phyloP scores from a whole-genome alignment of 1,284 basidiomycete species.

The Moesziomyces sp. region DNA sequence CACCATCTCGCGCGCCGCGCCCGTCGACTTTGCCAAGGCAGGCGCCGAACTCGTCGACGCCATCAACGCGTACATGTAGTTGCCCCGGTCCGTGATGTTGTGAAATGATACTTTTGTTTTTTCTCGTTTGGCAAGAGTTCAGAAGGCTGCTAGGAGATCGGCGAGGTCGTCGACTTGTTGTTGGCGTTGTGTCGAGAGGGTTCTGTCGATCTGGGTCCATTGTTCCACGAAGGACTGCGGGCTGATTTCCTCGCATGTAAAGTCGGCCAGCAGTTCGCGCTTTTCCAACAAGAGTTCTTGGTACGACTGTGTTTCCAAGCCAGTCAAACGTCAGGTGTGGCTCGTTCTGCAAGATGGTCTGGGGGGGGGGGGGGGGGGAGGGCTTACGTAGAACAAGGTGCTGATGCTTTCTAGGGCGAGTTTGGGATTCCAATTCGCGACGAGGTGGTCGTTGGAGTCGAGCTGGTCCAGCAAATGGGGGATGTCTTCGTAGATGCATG shows the following conservation, averaged over 20 bases:
- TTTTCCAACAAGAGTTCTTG: conserved; percentile 58
- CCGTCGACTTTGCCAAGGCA: conserved; percentile 60
- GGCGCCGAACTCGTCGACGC: conserved; percentile 59
- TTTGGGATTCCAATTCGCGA: conserved; percentile 53
- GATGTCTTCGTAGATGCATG: conserved; percentile 26
- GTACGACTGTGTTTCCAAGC: conserved; percentile 44
- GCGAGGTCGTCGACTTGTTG: conserved; percentile 64
- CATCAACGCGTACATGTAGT: conserved; percentile 53
- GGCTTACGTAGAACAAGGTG: conserved; percentile 60
- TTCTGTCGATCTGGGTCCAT: conserved; percentile 49
- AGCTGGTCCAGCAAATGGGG: conserved; percentile 53
- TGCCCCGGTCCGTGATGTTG: background rate
- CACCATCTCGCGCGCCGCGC: conserved; percentile 54
- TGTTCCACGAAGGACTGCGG: conserved; percentile 33
- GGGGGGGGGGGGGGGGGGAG: background rate
- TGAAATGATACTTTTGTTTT: too few relatives aligned
- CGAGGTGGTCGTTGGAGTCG: conserved; percentile 22
- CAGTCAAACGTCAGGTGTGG: too few relatives aligned
- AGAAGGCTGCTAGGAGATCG: conserved; percentile 58
- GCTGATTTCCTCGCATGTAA: conserved; percentile 62
- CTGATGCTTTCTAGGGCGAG: conserved; percentile 53
- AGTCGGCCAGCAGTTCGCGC: conserved; percentile 59
- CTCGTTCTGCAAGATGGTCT: too few relatives aligned
- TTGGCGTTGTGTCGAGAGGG: conserved; percentile 47
- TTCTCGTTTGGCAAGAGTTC: background rate